These are phyloP conservation scores for Vitis amurensis DNA, from an alignment of 164 flowering plant genomes.

Conservation along the genomic window DNA sequence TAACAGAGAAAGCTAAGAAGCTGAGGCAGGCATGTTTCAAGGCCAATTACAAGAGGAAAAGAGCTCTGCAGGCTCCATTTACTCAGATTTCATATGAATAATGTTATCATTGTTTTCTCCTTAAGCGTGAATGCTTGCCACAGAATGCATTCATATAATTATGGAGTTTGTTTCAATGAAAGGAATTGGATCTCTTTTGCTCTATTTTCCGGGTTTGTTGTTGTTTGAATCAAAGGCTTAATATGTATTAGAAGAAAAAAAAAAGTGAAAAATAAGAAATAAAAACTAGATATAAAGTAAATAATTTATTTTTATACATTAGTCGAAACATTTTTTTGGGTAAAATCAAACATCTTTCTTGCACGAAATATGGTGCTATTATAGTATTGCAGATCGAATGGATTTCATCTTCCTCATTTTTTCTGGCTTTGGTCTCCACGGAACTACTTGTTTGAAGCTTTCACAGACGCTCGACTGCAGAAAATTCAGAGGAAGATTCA, in stretches of 20 bases:
- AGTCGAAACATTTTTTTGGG: not conserved
- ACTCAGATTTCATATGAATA: no score
- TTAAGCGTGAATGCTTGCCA: no score
- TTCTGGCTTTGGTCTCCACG: conserved; percentile 36
- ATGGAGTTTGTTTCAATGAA: no score
- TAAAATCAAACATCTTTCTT: no score
- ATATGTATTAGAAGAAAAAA: no score
- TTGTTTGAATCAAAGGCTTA: no score
- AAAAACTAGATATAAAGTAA: not conserved
- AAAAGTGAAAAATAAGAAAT: no score
- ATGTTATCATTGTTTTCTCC: no score
- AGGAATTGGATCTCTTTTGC: not conserved
- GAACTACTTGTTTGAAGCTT: conserved; percentile 54
- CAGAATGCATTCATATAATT: no score
- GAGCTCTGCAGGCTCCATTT: not conserved
- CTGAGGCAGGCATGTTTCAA: conserved; percentile 72
- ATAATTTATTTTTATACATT: not conserved
- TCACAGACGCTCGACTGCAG: conserved; percentile 53
- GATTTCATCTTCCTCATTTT: conserved; percentile 16
- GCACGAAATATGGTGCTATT: no score
- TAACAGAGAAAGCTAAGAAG: conserved; percentile 48
- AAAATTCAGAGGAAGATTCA: not conserved
- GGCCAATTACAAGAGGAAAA: conserved; percentile 65
- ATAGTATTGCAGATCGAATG: no score
- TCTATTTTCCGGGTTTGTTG: no score